Conservation (phyloP, 768 basidiomycete genomes). For the Xanthoconium stramineum region DNA sequence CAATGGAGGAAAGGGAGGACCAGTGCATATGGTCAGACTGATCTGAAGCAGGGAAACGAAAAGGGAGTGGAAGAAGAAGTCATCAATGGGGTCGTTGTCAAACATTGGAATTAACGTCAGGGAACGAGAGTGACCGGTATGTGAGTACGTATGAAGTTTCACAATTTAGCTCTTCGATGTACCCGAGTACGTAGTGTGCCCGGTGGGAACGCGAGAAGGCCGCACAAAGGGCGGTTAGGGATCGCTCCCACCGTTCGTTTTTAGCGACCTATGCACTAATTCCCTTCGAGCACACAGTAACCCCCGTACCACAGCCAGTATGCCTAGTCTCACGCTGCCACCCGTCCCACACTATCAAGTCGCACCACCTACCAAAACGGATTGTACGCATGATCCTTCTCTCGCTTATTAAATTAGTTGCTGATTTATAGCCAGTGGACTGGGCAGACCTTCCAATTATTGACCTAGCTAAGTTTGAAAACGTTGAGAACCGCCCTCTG, state of each 20-base stretch:
- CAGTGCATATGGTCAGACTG: constrained; percentile 47
- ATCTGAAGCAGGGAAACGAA: constrained; percentile 40
- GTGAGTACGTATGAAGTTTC: no score
- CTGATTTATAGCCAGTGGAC: constrained; percentile 35
- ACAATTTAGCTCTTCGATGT: no score
- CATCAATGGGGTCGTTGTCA: constrained; percentile 53
- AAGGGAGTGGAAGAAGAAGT: constrained; percentile 52
- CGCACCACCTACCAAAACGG: constrained; percentile 33
- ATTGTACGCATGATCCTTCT: constrained; percentile 25
- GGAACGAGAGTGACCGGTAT: neutral
- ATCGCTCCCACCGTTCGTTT: no score
- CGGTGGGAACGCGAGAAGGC: no score
- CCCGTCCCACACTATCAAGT: constrained; percentile 35
- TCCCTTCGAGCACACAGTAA: no score
- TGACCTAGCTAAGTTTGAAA: constrained; percentile 43
- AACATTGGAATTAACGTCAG: constrained; percentile 48
- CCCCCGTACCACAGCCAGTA: neutral
- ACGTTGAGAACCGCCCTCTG: constrained; percentile 34
- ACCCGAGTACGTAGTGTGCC: no score
- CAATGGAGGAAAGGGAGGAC: constrained; percentile 52
- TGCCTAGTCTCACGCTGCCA: constrained; percentile 26
- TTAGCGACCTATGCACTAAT: no score
- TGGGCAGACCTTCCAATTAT: constrained; percentile 52
- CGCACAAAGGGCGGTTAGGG: no score
- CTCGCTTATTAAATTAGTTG: neutral